Evolutionary conservation across 2,329 filamentous ascomycete species (phyloP).

Genomic region (Trichoderma sp.): DNA sequence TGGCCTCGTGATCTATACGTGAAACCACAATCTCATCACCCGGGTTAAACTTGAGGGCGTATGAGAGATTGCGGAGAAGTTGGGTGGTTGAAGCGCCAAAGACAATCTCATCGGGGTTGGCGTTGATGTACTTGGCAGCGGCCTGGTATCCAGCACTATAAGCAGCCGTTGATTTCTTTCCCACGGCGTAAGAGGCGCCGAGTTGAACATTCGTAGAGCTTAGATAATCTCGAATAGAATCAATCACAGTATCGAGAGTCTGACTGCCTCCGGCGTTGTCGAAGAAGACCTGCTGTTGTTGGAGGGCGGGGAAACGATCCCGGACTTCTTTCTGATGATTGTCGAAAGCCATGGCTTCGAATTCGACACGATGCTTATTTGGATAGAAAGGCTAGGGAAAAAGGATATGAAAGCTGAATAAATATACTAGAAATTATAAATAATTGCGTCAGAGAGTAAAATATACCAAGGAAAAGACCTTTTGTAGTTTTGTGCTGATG

Average conservation of each 20-base stretch:
- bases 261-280: constrained; percentile 81
- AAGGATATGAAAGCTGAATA: neutral
- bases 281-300: constrained; percentile 68
- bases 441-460: neutral
- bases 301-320: constrained; percentile 67
- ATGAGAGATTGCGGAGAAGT: constrained; percentile 70
- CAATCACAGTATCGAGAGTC: constrained; percentile 64
- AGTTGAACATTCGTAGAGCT: constrained; percentile 72
- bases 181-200: constrained; percentile 67
- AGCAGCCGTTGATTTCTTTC: constrained; percentile 58
- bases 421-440: neutral
- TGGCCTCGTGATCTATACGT: constrained; percentile 74
- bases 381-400: neutral
- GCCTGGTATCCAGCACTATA: constrained; percentile 63
- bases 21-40: constrained; percentile 72
- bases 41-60: constrained; percentile 51
- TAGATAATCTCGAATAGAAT: constrained; percentile 67
- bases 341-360: neutral
- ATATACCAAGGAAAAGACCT: neutral
- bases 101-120: constrained; percentile 65
- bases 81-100: constrained; percentile 76
- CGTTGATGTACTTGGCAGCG: constrained; percentile 71
- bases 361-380: neutral
- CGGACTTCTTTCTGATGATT: constrained; percentile 31
- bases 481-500: neutral